A percentile compares a stretch with the other conserved stretches of the same genome.
Conservation (phyloP, 441 rosid genomes). For the Eugenia klotzschiana region DNA sequence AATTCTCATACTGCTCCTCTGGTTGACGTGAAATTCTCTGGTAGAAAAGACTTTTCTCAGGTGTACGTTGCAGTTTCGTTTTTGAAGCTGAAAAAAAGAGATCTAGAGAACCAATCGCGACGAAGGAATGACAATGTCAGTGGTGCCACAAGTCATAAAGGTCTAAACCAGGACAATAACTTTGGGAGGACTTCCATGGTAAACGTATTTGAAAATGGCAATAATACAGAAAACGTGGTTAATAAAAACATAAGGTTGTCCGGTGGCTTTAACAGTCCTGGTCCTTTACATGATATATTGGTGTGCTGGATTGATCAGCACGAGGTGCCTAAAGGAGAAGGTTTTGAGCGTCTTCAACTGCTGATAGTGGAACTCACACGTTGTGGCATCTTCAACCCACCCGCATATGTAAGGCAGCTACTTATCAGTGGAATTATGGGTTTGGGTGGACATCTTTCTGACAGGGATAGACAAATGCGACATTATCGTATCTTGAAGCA, state of each 20-base stretch:
- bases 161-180: conserved; percentile 14
- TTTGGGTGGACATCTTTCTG: conserved; percentile 26
- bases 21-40: conserved; percentile 58
- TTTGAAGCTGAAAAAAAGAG: conserved; percentile 60
- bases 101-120: conserved; percentile 25
- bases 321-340: conserved; percentile 64
- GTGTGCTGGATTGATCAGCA: conserved; percentile 99
- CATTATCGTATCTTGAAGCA: conserved; percentile 77
- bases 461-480: conserved; percentile 49
- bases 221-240: conserved; percentile 5
- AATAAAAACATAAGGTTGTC: conserved; percentile 11
- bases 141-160: conserved; percentile 24
- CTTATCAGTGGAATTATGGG: conserved; percentile 86
- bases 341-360: conserved; percentile 66
- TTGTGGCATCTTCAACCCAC: conserved; percentile 80
- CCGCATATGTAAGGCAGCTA: conserved; percentile 88
- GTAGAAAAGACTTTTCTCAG: conserved; percentile 74
- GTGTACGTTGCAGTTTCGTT: conserved; percentile 70
- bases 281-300: conserved; percentile 84
- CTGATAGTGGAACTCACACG: conserved; percentile 68
- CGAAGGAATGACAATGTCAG: conserved; percentile 25
- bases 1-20: conserved; percentile 65
- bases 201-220: conserved; percentile 20
- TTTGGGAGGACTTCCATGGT: conserved; percentile 17
- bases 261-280: conserved; percentile 78